A percentile compares a stretch with the other conserved stretches of the same genome.
Evolutionary conservation across 2,329 filamentous ascomycete species (phyloP).

Genomic region (Epichloe hybrida): DNA sequence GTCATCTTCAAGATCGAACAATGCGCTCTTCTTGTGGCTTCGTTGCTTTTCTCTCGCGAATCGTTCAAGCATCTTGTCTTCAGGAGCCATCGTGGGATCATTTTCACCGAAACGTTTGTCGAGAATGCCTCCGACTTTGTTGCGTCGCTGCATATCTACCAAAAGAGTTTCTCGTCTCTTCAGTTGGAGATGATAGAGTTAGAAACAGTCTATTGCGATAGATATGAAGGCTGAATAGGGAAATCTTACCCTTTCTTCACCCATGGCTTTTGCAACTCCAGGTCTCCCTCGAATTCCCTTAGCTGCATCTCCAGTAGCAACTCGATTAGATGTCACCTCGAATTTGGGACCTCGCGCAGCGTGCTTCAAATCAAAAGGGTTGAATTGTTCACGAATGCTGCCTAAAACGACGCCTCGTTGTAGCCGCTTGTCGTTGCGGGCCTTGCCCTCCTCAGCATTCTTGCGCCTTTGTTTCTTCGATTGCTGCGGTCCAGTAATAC

Average conservation of each 20-base stretch:
- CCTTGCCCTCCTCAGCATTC: slow-evolving; percentile 50
- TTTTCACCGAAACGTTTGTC: slow-evolving; percentile 94
- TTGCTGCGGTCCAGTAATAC: slow-evolving; percentile 79
- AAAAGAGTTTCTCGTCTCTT: slow-evolving; percentile 69
- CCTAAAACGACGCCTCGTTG: slow-evolving; percentile 67
- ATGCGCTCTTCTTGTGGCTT: slow-evolving; percentile 58
- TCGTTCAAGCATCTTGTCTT: slow-evolving; percentile 82
- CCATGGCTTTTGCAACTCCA: slow-evolving; percentile 69
- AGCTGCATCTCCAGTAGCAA: slow-evolving; percentile 34
- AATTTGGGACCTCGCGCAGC: slow-evolving; percentile 70
- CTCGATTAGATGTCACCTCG: slow-evolving; percentile 59
- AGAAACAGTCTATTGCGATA: not conserved
- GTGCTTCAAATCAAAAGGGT: slow-evolving; percentile 90
- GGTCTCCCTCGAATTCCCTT: slow-evolving; percentile 59
- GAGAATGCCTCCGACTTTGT: slow-evolving; percentile 83
- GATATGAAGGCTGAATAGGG: not conserved
- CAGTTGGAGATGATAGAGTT: slow-evolving; percentile 7
- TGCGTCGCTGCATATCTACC: slow-evolving; percentile 77
- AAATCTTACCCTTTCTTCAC: slow-evolving; percentile 62
- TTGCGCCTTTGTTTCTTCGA: slow-evolving; percentile 90
- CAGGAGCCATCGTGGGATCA: slow-evolving; percentile 83
- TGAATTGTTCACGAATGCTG: slow-evolving; percentile 88
- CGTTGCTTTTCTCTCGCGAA: slow-evolving; percentile 81
- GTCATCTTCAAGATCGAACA: slow-evolving; percentile 77
- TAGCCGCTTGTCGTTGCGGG: slow-evolving; percentile 57